Base-by-base conservation (phyloP, 1,284 basidiomycete genomes). In the Moesziomyces sp. region DNA sequence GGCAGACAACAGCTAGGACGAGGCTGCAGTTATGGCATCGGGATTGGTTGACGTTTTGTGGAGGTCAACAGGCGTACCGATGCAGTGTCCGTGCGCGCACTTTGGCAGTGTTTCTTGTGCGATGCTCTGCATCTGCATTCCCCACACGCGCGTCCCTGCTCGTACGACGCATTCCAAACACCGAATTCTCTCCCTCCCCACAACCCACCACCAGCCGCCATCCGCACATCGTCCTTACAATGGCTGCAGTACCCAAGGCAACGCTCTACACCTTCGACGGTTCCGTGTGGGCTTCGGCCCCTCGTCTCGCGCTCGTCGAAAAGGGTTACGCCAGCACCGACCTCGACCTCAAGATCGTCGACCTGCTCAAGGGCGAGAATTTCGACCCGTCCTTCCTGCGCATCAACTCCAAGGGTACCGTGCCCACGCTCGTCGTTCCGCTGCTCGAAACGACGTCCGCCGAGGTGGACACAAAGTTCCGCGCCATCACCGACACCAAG, bases 381-480 rank as follows among this genome's bases (percentile, higher is more conserved):
- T 91, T 91, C 74, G 84, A 85, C 40, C 89, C 90, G 11, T 84
- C 86, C 28, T 91, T 90, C 80, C 86, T 91, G 60, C 89, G 92
- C 53, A 86, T 95, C 83, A 94, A 92, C 83, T 87, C 89, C 43
- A 90, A 91, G 91, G 92, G 89, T 14, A 92, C 91, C n/a, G 88
- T 94, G 0, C 93, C 93, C 6, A 91, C 91, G 0, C 86, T 96
- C 46, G 90, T 94, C 23, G 92, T 94, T 4, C 93, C 93, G 0
- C 86, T 92, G 19, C 86, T 89, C 75, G 90, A 90, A 77, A 92
- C 91, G 16, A 87, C 92, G 9, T 86, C 87, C 4, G 86, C 88
- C 5, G 91, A 91, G 43, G 88, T 90, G 35, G 91, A 92, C 74
- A 91, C 89, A 75, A 88, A 91, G 48, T 95, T 92, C 86, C 91